Base-by-base conservation (phyloP, 257 asterid species). In the Plectranthus barbatus region DNA sequence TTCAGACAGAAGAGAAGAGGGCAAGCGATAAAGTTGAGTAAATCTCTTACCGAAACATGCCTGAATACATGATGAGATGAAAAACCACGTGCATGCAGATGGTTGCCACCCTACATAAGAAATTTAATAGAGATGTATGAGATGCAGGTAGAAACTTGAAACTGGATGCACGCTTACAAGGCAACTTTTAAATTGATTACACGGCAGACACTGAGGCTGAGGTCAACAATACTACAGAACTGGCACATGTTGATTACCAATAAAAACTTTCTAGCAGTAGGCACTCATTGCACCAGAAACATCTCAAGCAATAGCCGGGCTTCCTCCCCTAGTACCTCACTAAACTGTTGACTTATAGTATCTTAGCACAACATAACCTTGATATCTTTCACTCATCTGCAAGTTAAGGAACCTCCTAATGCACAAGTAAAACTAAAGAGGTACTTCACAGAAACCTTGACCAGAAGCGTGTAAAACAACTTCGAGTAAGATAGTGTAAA, bases 71-170 rank as follows among this genome's bases (percentile, higher is more conserved):
- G 90, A 74, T 82, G 80, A 39, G 74, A 68, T 54, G 99, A 92
- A 60, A 76, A 56, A 1, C 96, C 95, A 51, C 87, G 79, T 15
- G 95, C 82, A 77, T 92, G 96, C 64, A 92, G 50, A 49, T 86
- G 74, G 84, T 86, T 92, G 69, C 99, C 99, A 67, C 97, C 95
- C 97, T 90, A 66, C 81, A 75, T 19, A 41, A 74, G 39, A 49
- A 78, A 64, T 39, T 15, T 50, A 66, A 62, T 3, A 61, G 14
- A 31, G 31, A 64, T 36, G 23, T 52, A 55, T 77, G 72, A 83
- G 81, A 34, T 72, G 66, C 66, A 62, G 29, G 61, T 76, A 51
- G 58, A 34, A 57, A 21, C 44, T 39, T 51, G 44, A 51, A 37
- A 58, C 4, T 31, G 57, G 48, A 65, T 4, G 18, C 17, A 65